A percentile compares a stretch with the other conserved stretches of the same genome.
phyloP scores from a whole-genome alignment of 2,329 filamentous ascomycete genomes.

The Talaromyces albobiverticillius region DNA sequence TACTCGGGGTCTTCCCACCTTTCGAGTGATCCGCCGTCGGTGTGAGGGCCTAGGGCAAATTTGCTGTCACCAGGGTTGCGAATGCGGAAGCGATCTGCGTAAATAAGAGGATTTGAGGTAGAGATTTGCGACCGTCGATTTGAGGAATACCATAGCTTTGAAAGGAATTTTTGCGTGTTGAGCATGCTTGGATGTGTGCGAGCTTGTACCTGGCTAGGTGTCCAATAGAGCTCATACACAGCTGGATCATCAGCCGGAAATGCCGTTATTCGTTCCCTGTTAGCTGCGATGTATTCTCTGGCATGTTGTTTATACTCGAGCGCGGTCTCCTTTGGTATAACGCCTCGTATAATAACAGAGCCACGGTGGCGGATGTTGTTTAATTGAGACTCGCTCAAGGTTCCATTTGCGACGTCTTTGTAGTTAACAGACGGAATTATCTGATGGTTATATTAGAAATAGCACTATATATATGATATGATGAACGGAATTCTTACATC shows the following conservation, averaged over 20 bases:
- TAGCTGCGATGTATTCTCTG: slow-evolving; percentile 63
- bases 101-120: slow-evolving; percentile 61
- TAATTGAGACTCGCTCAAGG: neutral
- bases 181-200: slow-evolving; percentile 66
- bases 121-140: slow-evolving; percentile 46
- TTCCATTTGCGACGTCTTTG: slow-evolving; percentile 26
- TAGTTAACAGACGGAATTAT: slow-evolving; percentile 45
- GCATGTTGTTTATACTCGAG: slow-evolving; percentile 63
- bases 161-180: slow-evolving; percentile 59
- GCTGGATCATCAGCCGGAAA: slow-evolving; percentile 66
- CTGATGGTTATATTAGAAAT: slow-evolving; percentile 17
- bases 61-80: slow-evolving; percentile 66
- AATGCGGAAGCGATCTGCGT: slow-evolving; percentile 71
- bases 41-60: slow-evolving; percentile 70
- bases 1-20: slow-evolving; percentile 72
- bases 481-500: slow-evolving; percentile 27
- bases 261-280: slow-evolving; percentile 52
- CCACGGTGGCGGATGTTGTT: slow-evolving; percentile 58
- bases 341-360: slow-evolving; percentile 62
- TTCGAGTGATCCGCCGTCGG: slow-evolving; percentile 72
- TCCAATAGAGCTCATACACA: slow-evolving; percentile 50
- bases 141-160: slow-evolving; percentile 62
- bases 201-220: slow-evolving; percentile 63
- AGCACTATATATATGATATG: neutral
- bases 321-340: slow-evolving; percentile 62